Conservation (phyloP, 2,329 filamentous ascomycete genomes). For the Thyridium curvatum region DNA sequence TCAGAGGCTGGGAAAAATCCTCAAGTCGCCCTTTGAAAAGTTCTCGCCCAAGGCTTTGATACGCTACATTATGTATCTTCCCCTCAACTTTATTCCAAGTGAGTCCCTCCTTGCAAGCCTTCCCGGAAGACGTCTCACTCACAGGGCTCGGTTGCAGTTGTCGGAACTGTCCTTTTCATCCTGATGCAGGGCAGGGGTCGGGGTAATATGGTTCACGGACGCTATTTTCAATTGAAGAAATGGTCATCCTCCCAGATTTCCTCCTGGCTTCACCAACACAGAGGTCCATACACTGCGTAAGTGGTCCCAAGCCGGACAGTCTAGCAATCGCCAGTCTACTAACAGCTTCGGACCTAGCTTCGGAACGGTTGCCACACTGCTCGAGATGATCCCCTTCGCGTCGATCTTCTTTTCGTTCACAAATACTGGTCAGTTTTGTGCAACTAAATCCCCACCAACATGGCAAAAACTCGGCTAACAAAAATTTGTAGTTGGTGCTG, state of each 20-base stretch:
- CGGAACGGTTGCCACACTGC: conserved; percentile 55
- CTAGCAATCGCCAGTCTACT: conserved; percentile 1
- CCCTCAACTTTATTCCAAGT: conserved; percentile 83
- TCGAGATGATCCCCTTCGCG: conserved; percentile 83
- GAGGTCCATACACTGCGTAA: conserved; percentile 76
- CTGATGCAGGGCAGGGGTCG: conserved; percentile 60
- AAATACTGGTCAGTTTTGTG: conserved; percentile 56
- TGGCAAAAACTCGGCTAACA: conserved; percentile 3
- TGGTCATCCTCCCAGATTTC: conserved; percentile 63
- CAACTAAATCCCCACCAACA: background rate
- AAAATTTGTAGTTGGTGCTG: conserved; percentile 64
- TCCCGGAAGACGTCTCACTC: background rate
- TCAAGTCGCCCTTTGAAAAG: conserved; percentile 51
- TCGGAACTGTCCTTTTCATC: conserved; percentile 79
- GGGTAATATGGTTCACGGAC: conserved; percentile 42
- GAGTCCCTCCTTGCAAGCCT: conserved; percentile 7
- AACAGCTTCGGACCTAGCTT: conserved; percentile 47
- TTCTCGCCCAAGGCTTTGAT: conserved; percentile 60
- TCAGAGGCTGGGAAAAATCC: conserved; percentile 46
- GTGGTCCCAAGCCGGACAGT: conserved; percentile 21
- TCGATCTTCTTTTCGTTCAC: conserved; percentile 87
- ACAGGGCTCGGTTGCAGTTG: conserved; percentile 43
- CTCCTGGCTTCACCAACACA: conserved; percentile 63
- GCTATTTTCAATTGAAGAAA: conserved; percentile 86
- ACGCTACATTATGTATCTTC: conserved; percentile 77